Conservation (phyloP, 2,329 filamentous ascomycete species). For the Apiospora koreana region DNA sequence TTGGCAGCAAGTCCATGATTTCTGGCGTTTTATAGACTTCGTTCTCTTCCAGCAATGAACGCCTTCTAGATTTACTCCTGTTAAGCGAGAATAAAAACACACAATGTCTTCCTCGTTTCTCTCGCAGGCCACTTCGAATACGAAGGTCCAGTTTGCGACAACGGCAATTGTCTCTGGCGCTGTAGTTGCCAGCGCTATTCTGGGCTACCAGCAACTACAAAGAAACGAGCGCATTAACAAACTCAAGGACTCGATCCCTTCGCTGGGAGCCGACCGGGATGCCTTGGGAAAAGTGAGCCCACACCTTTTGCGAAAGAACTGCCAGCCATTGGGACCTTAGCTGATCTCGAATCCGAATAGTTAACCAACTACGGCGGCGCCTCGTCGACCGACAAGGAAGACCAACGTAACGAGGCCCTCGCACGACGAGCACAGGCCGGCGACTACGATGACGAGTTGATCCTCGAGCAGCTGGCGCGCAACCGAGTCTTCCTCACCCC, state of each 20-base stretch:
- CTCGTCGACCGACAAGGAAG: slow-evolving; percentile 57
- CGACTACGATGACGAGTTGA: slow-evolving; percentile 75
- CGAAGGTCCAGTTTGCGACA: slow-evolving; percentile 64
- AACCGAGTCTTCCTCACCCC: slow-evolving; percentile 59
- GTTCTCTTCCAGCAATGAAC: not conserved
- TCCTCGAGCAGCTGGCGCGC: slow-evolving; percentile 80
- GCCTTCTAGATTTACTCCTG: not conserved
- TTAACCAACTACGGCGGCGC: slow-evolving; percentile 63
- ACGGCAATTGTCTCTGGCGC: slow-evolving; percentile 69
- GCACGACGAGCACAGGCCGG: slow-evolving; percentile 62
- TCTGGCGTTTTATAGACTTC: not conserved
- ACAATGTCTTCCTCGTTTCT: slow-evolving; percentile 43
- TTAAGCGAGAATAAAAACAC: not conserved
- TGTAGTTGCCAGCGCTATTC: slow-evolving; percentile 59
- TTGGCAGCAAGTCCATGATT: not conserved
- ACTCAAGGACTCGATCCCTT: slow-evolving; percentile 63
- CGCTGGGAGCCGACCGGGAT: slow-evolving; percentile 32
- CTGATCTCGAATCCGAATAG: slow-evolving; percentile 36
- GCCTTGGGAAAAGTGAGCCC: slow-evolving; percentile 38
- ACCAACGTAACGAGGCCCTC: slow-evolving; percentile 58
- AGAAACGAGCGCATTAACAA: slow-evolving; percentile 54
- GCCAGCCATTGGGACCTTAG: not conserved
- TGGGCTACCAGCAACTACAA: slow-evolving; percentile 63
- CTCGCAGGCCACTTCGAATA: slow-evolving; percentile 44
- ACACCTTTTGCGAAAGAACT: not conserved